Evolutionary conservation across 2,329 filamentous ascomycete genomes (phyloP).

Genomic region (Rhynchosporium agropyri): DNA sequence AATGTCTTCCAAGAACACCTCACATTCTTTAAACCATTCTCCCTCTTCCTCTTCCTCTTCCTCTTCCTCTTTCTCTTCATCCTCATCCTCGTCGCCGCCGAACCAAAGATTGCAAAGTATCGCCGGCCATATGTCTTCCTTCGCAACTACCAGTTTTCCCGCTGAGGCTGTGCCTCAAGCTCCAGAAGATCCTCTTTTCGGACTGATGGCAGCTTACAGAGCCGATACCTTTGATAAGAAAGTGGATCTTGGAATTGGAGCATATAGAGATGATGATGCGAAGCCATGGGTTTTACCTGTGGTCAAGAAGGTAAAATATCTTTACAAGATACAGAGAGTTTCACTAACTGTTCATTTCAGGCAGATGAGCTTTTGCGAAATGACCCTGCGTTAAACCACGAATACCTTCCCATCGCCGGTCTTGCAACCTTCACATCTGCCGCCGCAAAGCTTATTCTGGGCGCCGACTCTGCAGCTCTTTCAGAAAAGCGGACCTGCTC

Average conservation of each 20-base stretch:
- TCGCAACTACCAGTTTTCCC: slow-evolving; percentile 66
- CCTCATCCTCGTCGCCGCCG: slow-evolving; percentile 43
- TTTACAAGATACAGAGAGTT: slow-evolving; percentile 1
- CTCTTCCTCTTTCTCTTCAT: slow-evolving; percentile 14
- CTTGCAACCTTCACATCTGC: slow-evolving; percentile 83
- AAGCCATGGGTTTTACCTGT: slow-evolving; percentile 98
- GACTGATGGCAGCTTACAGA: slow-evolving; percentile 84
- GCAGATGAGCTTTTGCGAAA: slow-evolving; percentile 87
- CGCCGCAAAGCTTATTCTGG: slow-evolving; percentile 88
- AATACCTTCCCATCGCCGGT: slow-evolving; percentile 96
- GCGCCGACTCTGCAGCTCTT: slow-evolving; percentile 76
- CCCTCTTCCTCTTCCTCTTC: background rate
- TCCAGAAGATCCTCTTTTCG: slow-evolving; percentile 93
- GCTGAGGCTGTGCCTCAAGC: slow-evolving; percentile 81
- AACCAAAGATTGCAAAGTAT: slow-evolving; percentile 61
- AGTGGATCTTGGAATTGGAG: slow-evolving; percentile 89
- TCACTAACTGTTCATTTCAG: slow-evolving; percentile 50
- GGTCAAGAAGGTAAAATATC: slow-evolving; percentile 79
- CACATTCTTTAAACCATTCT: slow-evolving; percentile 9
- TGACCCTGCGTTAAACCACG: slow-evolving; percentile 92
- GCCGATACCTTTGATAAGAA: slow-evolving; percentile 78
- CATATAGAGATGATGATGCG: slow-evolving; percentile 91
- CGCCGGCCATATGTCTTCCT: slow-evolving; percentile 67
- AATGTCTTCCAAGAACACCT: slow-evolving; percentile 24
- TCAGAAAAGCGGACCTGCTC: slow-evolving; percentile 79